Evolutionary conservation across 2,329 filamentous ascomycete species (phyloP), one percentile per base, ranked within the genome.

Genomic region (Podosphaera aphanis): DNA sequence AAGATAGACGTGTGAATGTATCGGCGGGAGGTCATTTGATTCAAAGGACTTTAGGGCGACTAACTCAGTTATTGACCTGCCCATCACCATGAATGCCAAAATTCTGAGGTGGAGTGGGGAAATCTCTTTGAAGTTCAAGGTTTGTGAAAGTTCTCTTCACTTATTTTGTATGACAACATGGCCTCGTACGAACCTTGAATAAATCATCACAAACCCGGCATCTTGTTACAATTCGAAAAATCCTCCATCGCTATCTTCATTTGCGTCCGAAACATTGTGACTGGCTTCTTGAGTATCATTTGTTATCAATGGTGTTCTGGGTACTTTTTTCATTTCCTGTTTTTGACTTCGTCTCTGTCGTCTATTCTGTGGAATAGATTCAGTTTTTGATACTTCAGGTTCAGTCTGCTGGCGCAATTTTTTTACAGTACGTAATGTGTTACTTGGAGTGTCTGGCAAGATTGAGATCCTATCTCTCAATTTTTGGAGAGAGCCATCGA

Each of bases 171-270:
- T n/a, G n/a, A n/a, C n/a, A n/a, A n/a, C n/a, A n/a, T n/a, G n/a
- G n/a, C n/a, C n/a, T n/a, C n/a, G n/a, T n/a, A n/a, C n/a, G n/a
- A n/a, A n/a, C n/a, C n/a, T n/a, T n/a, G n/a, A n/a, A n/a, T n/a
- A n/a, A n/a, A n/a, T n/a, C n/a, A n/a, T n/a, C n/a, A n/a, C n/a
- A n/a, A n/a, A n/a, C n/a, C n/a, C n/a, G n/a, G n/a, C n/a, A n/a
- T n/a, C n/a, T n/a, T n/a, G n/a, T 29, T 29, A 29, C 25, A 29
- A 6, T 5, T 75, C 70, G 53, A 77, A 77, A 60, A 77, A 78
- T 11, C 71, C 69, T 8, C 66, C 70, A 19, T 68, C 70, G 45
- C 66, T 72, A 15, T 69, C 70, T 47, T 67, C 64, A 19, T 65
- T 66, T 16, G 61, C 50, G 5, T 51, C 51, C 5, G 15, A 7